Conservation (phyloP, 139 green algal species). For the Chlamydomonas asymmetrica region DNA sequence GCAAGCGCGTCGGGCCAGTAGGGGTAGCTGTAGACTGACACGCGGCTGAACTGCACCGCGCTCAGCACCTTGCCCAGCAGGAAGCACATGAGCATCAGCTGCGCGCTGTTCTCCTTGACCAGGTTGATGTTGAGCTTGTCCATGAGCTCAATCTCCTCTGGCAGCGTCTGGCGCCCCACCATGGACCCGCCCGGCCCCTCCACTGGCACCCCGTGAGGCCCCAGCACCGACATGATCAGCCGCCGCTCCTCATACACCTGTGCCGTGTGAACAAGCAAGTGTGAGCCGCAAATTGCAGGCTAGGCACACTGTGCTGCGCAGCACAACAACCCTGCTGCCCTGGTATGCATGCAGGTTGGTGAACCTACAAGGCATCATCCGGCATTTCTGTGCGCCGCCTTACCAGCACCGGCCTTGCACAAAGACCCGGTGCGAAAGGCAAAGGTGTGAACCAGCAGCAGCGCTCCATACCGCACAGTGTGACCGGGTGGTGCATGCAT, state of each 20-base stretch:
- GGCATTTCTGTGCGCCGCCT: too few relatives aligned
- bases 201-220: background rate
- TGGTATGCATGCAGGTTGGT: too few relatives aligned
- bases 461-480: too few relatives aligned
- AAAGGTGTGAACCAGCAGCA: too few relatives aligned
- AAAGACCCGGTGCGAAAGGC: too few relatives aligned
- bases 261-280: background rate
- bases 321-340: too few relatives aligned
- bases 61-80: slow-evolving; percentile 28
- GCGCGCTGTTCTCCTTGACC: slow-evolving; percentile 23
- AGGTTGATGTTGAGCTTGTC: slow-evolving; percentile 11
- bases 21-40: slow-evolving; percentile 16
- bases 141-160: slow-evolving; percentile 18
- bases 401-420: too few relatives aligned
- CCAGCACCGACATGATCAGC: slow-evolving; percentile 5
- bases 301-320: too few relatives aligned
- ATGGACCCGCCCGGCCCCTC: background rate
- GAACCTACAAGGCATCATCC: too few relatives aligned
- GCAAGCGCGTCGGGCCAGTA: slow-evolving; percentile 24
- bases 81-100: slow-evolving; percentile 24
- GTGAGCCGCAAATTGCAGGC: too few relatives aligned
- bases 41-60: slow-evolving; percentile 22
- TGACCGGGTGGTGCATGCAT: too few relatives aligned
- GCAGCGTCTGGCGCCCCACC: background rate
- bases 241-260: slow-evolving; percentile 28